Base-by-base conservation (phyloP, 352 stramenopile genomes). In the Globisporangium ultimum region DNA sequence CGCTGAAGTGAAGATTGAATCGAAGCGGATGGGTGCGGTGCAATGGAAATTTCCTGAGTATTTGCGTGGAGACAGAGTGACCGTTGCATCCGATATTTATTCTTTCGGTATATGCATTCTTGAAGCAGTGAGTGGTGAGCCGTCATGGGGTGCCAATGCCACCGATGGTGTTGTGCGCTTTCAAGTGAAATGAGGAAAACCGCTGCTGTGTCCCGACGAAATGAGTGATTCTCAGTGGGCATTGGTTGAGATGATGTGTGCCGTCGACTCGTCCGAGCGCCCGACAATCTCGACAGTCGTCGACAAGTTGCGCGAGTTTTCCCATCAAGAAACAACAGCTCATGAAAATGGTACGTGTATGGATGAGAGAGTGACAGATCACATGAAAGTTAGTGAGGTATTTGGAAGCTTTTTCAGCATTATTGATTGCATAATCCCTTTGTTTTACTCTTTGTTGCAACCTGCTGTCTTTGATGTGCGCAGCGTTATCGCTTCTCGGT, bases 71-170 rank as follows among this genome's bases (percentile, higher is more conserved):
- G 54, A 60, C 3, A 34, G 54, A 15, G 11, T 28, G 24, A 64
- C 50, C 2, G 20, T 59, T 2, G 50, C 58, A 13, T 64, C 58
- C 1, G 58, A 64, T 13, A 22, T 64, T 14, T 60, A 64, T 24
- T 46, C 49, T 20, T 41, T 64, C 28, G 50, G 41, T 13, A 64
- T 64, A 50, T 52, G 45, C n/a, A 60, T 60, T 18, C 7, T 64
- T 11, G 58, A 64, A 41, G 42, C 53, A 4, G 50, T 47, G 41
- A 53, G 13, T 14, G 50, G 49, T 2, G 46, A 13, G 13, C 7
- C 28, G 7, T 40, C 58, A 20, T 64, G 58, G 58, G 49, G 51
- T 47, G 38, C 10, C 24, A 28, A 28, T 28, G 12, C 5, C 24
- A 5, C 2, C 2, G 50, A 64, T 15, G 9, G 5, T 5, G 15